Percentiles rank a stretch among this genome's conserved stretches.
Conservation (phyloP, 129 eudicot genomes). For the Solidago caesia region DNA sequence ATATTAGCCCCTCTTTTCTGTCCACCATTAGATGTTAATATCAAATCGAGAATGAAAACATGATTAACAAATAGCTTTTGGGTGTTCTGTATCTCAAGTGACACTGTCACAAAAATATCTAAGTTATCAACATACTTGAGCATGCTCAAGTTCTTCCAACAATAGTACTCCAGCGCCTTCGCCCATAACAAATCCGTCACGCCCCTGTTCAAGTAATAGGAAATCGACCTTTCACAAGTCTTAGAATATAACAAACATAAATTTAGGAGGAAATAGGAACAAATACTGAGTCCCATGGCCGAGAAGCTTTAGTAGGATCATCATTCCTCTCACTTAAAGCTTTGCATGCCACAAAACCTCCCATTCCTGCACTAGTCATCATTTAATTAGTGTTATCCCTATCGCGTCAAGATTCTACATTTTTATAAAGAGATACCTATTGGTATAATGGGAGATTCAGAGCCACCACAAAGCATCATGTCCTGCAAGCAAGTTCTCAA, state of each 20-base stretch:
- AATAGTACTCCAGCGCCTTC: slow-evolving; percentile 90
- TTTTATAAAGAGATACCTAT: slow-evolving; percentile 47
- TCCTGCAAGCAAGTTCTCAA: slow-evolving; percentile 45
- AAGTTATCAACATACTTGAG: slow-evolving; percentile 44
- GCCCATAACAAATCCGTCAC: slow-evolving; percentile 96
- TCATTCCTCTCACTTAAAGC: slow-evolving; percentile 74
- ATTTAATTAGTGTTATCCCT: not conserved
- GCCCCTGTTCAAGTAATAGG: slow-evolving; percentile 37
- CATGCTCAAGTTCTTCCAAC: slow-evolving; percentile 86
- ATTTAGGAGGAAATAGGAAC: not conserved
- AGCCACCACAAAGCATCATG: slow-evolving; percentile 95
- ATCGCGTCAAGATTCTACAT: slow-evolving; percentile 3
- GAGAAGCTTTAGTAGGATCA: slow-evolving; percentile 85
- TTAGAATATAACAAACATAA: not conserved
- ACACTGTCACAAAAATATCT: not conserved
- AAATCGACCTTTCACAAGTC: not conserved
- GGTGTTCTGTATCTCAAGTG: not conserved
- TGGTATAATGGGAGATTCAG: slow-evolving; percentile 76
- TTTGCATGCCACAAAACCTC: slow-evolving; percentile 87
- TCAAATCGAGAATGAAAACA: not conserved
- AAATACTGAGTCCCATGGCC: slow-evolving; percentile 84
- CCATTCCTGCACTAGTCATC: slow-evolving; percentile 57
- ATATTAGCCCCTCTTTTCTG: slow-evolving; percentile 78
- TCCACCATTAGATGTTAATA: not conserved
- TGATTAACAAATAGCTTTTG: not conserved